These are phyloP conservation scores for Penicillium corylophilum DNA, from an alignment of 2,329 filamentous ascomycete species.

Conservation along the genomic window DNA sequence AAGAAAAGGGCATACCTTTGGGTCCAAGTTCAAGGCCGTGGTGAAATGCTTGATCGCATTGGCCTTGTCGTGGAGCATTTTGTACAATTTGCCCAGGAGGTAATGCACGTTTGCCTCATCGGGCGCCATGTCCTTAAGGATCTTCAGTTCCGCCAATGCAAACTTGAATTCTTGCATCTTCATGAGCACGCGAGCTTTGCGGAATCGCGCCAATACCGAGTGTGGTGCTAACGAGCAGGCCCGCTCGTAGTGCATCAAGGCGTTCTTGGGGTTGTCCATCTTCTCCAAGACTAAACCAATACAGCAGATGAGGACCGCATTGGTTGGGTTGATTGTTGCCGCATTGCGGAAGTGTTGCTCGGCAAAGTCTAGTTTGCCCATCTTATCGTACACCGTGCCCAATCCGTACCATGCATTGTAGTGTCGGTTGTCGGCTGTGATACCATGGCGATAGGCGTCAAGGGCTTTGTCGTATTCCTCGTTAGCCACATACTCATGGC, in stretches of 20 bases:
- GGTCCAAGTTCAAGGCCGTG: constrained; percentile 90
- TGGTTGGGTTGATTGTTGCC: constrained; percentile 86
- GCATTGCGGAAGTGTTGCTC: constrained; percentile 89
- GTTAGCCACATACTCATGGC: constrained; percentile 91
- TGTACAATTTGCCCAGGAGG: constrained; percentile 69
- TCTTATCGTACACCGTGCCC: constrained; percentile 79
- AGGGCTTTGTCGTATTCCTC: constrained; percentile 97
- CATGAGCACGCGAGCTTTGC: constrained; percentile 85
- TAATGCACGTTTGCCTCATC: constrained; percentile 97
- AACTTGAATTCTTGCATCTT: constrained; percentile 67
- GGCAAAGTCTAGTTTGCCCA: constrained; percentile 87
- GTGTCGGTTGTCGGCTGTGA: constrained; percentile 81
- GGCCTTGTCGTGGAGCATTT: constrained; percentile 59
- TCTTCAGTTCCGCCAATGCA: constrained; percentile 77
- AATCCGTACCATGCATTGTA: constrained; percentile 98
- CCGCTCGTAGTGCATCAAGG: constrained; percentile 76
- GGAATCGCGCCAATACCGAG: constrained; percentile 82
- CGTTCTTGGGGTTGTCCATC: constrained; percentile 75
- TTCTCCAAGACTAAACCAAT: constrained; percentile 89
- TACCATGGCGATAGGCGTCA: constrained; percentile 78
- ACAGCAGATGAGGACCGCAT: constrained; percentile 87
- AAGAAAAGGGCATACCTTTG: constrained; percentile 66
- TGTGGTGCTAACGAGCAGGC: constrained; percentile 79
- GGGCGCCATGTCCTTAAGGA: constrained; percentile 87
- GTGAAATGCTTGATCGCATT: constrained; percentile 92